Evolutionary conservation across 768 basidiomycete genomes (phyloP), one percentile per base, ranked within the genome.

Genomic region (Tricholomella constricta): DNA sequence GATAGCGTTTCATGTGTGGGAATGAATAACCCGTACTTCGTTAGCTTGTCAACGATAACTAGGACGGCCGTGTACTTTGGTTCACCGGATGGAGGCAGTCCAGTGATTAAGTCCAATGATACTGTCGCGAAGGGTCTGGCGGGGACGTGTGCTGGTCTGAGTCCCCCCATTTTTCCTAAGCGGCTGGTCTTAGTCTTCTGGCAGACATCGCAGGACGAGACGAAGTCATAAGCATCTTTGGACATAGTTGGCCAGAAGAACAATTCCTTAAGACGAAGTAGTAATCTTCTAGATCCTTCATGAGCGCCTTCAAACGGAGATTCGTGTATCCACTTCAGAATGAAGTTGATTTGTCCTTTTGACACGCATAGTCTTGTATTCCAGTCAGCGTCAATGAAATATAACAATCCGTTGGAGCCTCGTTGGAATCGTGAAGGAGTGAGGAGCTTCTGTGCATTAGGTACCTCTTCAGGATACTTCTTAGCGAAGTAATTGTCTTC

Each of bases 151-250:
- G 58, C 54, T 1, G 65, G 63, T 31, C 56, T 10, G 2, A 68
- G 23, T 3, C 54, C 52, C 17, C 65, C 65, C 42, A 59, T 54
- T 19, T 48, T 27, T 31, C 19, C 45, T 2, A 35, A 27, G 27
- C 49, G 55, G 27, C 61, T 63, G 1, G 45, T 22, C 25, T 68
- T 68, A 11, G 55, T 59, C 36, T 68, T 67, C 43, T 68, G 67
- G 45, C 63, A 65, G 10, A 62, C 27, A 23, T 65, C 63, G 38
- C 65, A 69, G 0, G 64, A 46, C 3, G 27, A 14, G 1, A 34
- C 22, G 38, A 54, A 67, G 11, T 41, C 25, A 1, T 44, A 14
- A 0, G 51, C 55, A 31, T 65, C 64, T 37, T 48, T 52, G 4
- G 31, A 2, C 37, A 65, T 48, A 3, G 20, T 32, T n/a, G 47